These are phyloP conservation scores for Dalbergia oliveri DNA, from an alignment of 306 rosid species.

Conservation along the genomic window DNA sequence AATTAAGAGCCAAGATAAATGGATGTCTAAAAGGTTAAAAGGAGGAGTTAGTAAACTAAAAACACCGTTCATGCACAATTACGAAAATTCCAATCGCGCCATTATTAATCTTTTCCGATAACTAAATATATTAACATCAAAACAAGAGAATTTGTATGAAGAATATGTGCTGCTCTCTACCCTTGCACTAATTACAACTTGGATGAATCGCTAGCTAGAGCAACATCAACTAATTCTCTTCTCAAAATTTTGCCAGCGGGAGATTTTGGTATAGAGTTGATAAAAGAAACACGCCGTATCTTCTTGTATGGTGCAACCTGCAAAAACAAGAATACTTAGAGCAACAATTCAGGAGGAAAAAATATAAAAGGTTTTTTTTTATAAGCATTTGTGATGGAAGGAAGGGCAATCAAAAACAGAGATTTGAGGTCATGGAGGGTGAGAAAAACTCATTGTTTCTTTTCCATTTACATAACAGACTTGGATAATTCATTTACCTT, in stretches of 20 bases:
- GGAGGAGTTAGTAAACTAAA: too few relatives aligned
- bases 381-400: not conserved
- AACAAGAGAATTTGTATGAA: not conserved
- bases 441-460: not conserved
- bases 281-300: constrained; percentile 74
- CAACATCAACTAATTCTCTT: constrained; percentile 72
- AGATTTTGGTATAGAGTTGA: constrained; percentile 77
- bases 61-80: too few relatives aligned
- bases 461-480: not conserved
- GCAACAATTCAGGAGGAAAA: constrained; percentile 12
- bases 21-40: too few relatives aligned
- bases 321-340: constrained; percentile 32
- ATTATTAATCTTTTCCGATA: too few relatives aligned
- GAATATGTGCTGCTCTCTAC: not conserved
- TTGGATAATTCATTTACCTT: constrained; percentile 12
- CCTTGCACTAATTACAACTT: constrained; percentile 58
- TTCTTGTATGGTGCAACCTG: constrained; percentile 98
- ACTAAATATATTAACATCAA: not conserved
- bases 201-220: constrained; percentile 59
- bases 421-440: not conserved
- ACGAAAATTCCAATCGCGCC: too few relatives aligned
- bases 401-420: not conserved
- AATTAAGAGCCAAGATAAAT: too few relatives aligned
- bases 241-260: constrained; percentile 90
- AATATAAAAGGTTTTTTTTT: not conserved